A percentile compares a stretch with the other conserved stretches of the same genome.
phyloP scores from a whole-genome alignment of 2,329 filamentous ascomycete species.

The Xylaria sp. region DNA sequence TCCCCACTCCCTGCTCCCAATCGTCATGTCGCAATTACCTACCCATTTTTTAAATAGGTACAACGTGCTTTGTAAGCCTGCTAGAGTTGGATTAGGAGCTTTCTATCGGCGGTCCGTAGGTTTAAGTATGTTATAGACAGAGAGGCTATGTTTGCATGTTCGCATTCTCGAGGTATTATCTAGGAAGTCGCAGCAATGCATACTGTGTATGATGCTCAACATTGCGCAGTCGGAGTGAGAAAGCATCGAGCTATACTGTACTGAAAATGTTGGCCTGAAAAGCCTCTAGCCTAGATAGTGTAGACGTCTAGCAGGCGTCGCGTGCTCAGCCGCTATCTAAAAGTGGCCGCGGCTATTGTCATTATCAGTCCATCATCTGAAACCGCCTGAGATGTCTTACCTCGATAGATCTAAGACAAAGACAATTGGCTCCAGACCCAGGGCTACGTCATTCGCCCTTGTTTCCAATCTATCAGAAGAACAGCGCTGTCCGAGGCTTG shows the following conservation, averaged over 20 bases:
- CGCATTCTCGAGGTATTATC: too few species aligned
- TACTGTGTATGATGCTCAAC: too few species aligned
- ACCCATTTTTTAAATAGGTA: not conserved
- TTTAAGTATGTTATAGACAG: not conserved
- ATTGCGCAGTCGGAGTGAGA: too few species aligned
- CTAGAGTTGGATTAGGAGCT: not conserved
- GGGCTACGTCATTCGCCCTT: not conserved
- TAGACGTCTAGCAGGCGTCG: too few species aligned
- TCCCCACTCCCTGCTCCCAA: not conserved
- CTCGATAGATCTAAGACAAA: not conserved
- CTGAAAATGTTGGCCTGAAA: too few species aligned
- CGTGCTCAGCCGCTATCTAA: not conserved
- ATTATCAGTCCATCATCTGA: not conserved
- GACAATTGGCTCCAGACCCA: not conserved
- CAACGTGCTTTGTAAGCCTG: not conserved
- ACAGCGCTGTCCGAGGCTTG: not conserved
- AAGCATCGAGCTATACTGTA: too few species aligned
- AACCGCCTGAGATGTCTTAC: not conserved
- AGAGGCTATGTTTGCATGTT: not conserved
- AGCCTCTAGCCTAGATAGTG: too few species aligned
- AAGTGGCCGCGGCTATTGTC: not conserved
- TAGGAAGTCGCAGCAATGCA: not conserved
- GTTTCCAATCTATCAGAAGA: not conserved
- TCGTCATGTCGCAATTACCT: not conserved
- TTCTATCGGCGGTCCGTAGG: not conserved